Evolutionary conservation across 192 early-diverging fungal genomes (phyloP).

Genomic region (Globomyces pollinis-pini): DNA sequence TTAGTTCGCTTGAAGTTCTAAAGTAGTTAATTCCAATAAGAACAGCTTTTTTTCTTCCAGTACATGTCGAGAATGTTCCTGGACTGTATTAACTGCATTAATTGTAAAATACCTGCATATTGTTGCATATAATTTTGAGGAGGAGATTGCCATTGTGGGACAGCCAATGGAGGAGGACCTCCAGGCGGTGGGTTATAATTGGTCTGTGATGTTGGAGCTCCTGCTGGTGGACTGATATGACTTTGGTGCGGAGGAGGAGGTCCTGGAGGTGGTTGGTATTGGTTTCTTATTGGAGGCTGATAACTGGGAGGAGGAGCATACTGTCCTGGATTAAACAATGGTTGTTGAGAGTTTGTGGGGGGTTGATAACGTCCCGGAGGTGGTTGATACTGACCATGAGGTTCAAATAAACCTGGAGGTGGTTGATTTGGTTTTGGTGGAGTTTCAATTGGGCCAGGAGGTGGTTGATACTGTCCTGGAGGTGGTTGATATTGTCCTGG

Average conservation of each 20-base stretch:
- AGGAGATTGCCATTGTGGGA: conserved; percentile 12
- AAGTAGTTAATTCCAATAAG: conserved; percentile 92
- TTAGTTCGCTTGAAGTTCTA: conserved; percentile 45
- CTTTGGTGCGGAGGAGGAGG: conserved; percentile 5
- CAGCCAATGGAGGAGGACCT: neutral
- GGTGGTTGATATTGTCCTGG: no score
- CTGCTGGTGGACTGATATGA: neutral
- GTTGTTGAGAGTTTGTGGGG: neutral
- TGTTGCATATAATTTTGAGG: conserved; percentile 16
- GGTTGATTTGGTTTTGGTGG: neutral
- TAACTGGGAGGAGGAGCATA: conserved; percentile 5
- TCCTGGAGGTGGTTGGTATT: conserved; percentile 7
- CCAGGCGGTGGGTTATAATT: neutral
- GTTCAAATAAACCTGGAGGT: neutral
- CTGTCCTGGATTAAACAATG: conserved; percentile 2
- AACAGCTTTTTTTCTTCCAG: conserved; percentile 50
- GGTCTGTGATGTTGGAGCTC: neutral
- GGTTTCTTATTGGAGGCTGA: neutral
- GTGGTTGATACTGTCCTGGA: no score
- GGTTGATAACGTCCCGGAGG: neutral
- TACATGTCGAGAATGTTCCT: conserved; percentile 21
- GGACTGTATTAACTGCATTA: no score
- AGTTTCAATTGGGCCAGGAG: neutral
- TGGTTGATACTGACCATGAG: neutral
- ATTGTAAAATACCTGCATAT: conserved; percentile 8